Evolutionary conservation across 2,329 filamentous ascomycete species (phyloP), one percentile per base, ranked within the genome.

Genomic region (Apiospora pterosperma): DNA sequence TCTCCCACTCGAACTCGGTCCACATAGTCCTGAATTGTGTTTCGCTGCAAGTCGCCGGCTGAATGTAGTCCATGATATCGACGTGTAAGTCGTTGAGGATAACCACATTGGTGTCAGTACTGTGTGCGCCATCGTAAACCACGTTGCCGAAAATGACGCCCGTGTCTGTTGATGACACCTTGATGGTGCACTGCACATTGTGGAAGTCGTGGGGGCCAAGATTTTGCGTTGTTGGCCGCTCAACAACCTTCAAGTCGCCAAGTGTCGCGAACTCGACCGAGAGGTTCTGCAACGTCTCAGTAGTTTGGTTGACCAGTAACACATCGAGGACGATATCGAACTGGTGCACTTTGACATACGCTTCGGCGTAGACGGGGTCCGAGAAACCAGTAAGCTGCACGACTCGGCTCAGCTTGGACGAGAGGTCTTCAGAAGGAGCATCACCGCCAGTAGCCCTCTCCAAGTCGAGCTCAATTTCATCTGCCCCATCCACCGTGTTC

Each of bases 1-100:
- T 99, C 84, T 99, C 96, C 96, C 96, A 99, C 77, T 99, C 96
- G 71, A 99, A 99, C 76, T 99, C 96, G 41, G 96, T 99, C 96
- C 96, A 99, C 96, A 99, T 99, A n/a, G 93, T 97, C 66, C 96
- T 89, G 89, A 99, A 99, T 75, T 98, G 93, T 12, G 95, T 97
- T 83, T 99, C 96, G 5, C 93, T 96, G 84, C 96, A 99, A 19
- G 93, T 90, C 7, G 95, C 95, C 1, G 96, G 96, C 76, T 98
- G 95, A 74, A 99, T 99, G 81, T 99, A 99, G 80, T 99, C 96
- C 96, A 99, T 99, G 69, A 99, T 97, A 75, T 99, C 96, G 64
- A 98, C 95, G 74, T 99, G 96, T 36, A 99, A 89, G 76, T 99
- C 96, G 76, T 98, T 98, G 63, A 99, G 86, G 71, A 99, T 99